Percentiles rank a stretch among this genome's conserved stretches.
Conservation (phyloP, 2,329 filamentous ascomycete species). For the Xylaria sp. region DNA sequence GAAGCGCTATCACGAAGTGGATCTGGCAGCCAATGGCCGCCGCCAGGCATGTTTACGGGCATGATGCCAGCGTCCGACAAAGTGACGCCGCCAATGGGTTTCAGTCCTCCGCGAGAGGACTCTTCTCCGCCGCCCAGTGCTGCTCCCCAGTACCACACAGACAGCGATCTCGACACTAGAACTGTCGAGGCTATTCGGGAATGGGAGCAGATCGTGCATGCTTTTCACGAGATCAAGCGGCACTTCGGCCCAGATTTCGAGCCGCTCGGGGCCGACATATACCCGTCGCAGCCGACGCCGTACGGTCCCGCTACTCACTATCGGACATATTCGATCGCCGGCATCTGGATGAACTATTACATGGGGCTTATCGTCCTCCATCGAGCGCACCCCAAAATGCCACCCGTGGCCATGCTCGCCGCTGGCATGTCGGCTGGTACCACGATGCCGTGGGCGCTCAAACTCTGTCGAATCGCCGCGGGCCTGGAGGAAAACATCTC, state of each 20-base stretch:
- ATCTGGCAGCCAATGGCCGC: slow-evolving; percentile 61
- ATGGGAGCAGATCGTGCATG: slow-evolving; percentile 78
- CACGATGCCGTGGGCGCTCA: slow-evolving; percentile 75
- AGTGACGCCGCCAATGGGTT: slow-evolving; percentile 63
- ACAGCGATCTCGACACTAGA: slow-evolving; percentile 69
- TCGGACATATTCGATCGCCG: slow-evolving; percentile 85
- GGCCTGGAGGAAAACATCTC: slow-evolving; percentile 70
- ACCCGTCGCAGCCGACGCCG: slow-evolving; percentile 71
- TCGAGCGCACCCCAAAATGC: slow-evolving; percentile 87
- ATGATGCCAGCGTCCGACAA: slow-evolving; percentile 64
- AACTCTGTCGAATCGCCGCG: slow-evolving; percentile 82
- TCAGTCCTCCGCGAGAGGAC: slow-evolving; percentile 59
- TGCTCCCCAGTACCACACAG: slow-evolving; percentile 52
- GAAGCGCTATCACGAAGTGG: slow-evolving; percentile 68
- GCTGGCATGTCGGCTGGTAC: slow-evolving; percentile 79
- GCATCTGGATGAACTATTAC: slow-evolving; percentile 88
- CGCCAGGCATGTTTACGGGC: slow-evolving; percentile 62
- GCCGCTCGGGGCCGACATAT: slow-evolving; percentile 75
- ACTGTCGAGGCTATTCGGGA: slow-evolving; percentile 78
- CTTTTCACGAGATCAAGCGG: slow-evolving; percentile 73
- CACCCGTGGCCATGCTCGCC: slow-evolving; percentile 87
- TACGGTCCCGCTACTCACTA: slow-evolving; percentile 87
- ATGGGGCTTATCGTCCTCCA: slow-evolving; percentile 86
- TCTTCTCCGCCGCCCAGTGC: slow-evolving; percentile 54
- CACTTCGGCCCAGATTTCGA: slow-evolving; percentile 80